Conservation (phyloP, 2,329 filamentous ascomycete species). For the Chaetoscypha palmicola region DNA sequence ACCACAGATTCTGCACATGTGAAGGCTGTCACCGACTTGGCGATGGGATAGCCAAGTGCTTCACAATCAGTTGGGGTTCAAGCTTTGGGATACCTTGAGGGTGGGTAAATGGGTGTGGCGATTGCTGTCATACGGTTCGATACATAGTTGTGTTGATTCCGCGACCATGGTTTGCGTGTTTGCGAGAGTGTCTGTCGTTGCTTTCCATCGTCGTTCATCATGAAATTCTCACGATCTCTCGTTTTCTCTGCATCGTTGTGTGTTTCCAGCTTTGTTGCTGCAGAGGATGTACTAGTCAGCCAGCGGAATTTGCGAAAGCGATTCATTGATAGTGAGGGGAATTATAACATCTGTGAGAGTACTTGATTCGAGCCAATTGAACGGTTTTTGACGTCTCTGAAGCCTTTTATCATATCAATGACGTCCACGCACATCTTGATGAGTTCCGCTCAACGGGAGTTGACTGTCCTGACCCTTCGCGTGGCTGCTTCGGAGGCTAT, state of each 20-base stretch:
- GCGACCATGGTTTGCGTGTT: no score
- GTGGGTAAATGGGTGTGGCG: not conserved
- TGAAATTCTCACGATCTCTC: constrained; percentile 3
- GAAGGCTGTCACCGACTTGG: not conserved
- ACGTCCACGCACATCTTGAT: constrained; percentile 61
- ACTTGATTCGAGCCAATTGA: not conserved
- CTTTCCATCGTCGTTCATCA: no score
- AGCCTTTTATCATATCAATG: constrained; percentile 64
- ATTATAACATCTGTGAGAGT: constrained; percentile 43
- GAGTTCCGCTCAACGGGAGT: constrained; percentile 54
- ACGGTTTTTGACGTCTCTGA: not conserved
- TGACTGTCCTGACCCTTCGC: constrained; percentile 49
- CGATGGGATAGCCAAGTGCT: not conserved
- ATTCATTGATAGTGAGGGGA: constrained; percentile 40
- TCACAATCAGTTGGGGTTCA: constrained; percentile 1
- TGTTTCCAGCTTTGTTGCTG: constrained; percentile 1
- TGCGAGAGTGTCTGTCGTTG: no score
- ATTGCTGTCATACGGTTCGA: no score
- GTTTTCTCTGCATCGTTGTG: not conserved
- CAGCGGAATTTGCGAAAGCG: constrained; percentile 43
- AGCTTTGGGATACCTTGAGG: not conserved
- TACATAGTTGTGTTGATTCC: no score
- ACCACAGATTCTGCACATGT: constrained; percentile 1
- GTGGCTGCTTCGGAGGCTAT: constrained; percentile 59
- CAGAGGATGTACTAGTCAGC: constrained; percentile 44